These are phyloP conservation scores for Phlebiopsis flavidoalba DNA, from an alignment of 768 basidiomycete genomes.

Conservation along the genomic window DNA sequence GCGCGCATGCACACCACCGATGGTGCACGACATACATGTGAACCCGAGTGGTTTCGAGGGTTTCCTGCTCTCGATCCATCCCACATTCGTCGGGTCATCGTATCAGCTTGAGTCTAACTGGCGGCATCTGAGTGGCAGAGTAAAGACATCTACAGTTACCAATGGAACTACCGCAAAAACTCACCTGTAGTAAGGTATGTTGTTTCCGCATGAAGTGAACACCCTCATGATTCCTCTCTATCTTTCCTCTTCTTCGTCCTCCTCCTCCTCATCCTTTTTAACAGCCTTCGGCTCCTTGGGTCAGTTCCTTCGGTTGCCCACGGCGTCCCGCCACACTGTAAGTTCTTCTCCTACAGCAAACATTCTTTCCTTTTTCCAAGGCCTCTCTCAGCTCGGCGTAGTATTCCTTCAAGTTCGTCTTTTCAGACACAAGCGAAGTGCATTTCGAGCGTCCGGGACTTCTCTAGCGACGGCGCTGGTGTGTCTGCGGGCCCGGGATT, in stretches of 20 bases:
- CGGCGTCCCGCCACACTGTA: conserved; percentile 70
- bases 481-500: conserved; percentile 33
- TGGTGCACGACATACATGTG: too few species aligned
- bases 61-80: too few species aligned
- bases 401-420: conserved; percentile 30
- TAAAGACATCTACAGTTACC: too few species aligned
- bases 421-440: conserved; percentile 20
- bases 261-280: conserved; percentile 35
- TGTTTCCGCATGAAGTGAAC: not conserved
- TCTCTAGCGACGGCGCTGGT: conserved; percentile 17
- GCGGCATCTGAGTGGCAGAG: too few species aligned
- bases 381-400: conserved; percentile 46
- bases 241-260: conserved; percentile 45
- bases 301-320: conserved; percentile 59
- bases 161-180: too few species aligned
- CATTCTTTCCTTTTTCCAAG: conserved; percentile 46
- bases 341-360: conserved; percentile 62
- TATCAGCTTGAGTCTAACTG: too few species aligned
- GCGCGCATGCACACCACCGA: too few species aligned
- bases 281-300: conserved; percentile 49
- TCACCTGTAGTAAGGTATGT: too few species aligned
- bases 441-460: conserved; percentile 19
- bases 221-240: conserved; percentile 21
- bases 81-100: too few species aligned
- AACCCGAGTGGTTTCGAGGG: too few species aligned